These are phyloP conservation scores for Lindgomyces ingoldianus DNA, from an alignment of 495 filamentous ascomycete species.

Conservation along the genomic window DNA sequence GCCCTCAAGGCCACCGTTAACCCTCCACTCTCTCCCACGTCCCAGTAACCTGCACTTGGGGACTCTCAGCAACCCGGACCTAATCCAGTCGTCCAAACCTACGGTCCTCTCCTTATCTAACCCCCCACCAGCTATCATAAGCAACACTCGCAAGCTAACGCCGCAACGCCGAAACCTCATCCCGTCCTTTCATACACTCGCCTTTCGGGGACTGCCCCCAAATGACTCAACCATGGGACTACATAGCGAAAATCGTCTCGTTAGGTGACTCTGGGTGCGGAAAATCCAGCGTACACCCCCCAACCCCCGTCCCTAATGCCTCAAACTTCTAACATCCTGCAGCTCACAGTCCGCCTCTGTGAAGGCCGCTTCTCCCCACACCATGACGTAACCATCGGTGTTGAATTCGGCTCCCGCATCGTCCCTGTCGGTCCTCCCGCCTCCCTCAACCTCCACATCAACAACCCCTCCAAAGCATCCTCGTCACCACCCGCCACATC, in stretches of 20 bases:
- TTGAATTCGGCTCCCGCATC: constrained; percentile 93
- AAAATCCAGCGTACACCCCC: constrained; percentile 74
- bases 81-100: too few species aligned
- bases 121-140: background rate
- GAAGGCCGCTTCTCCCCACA: constrained; percentile 91
- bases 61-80: too few species aligned
- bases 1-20: background rate
- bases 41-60: background rate
- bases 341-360: constrained; percentile 92
- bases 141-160: background rate
- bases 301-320: too few species aligned
- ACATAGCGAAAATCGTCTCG: constrained; percentile 97
- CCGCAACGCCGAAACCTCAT: background rate
- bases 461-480: constrained; percentile 40
- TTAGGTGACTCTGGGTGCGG: constrained; percentile 94
- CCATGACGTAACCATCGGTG: constrained; percentile 97
- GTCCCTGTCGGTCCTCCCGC: constrained; percentile 86
- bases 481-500: constrained; percentile 29
- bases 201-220: constrained; percentile 8
- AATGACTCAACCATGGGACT: constrained; percentile 87
- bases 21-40: background rate
- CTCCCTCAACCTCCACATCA: constrained; percentile 51
- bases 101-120: too few species aligned
- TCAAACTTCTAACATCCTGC: constrained; percentile 8
- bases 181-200: background rate